Evolutionary conservation across 202 grass and related monocot species (phyloP), one percentile per base, ranked within the genome.

Genomic region (Alloteropsis angusta): DNA sequence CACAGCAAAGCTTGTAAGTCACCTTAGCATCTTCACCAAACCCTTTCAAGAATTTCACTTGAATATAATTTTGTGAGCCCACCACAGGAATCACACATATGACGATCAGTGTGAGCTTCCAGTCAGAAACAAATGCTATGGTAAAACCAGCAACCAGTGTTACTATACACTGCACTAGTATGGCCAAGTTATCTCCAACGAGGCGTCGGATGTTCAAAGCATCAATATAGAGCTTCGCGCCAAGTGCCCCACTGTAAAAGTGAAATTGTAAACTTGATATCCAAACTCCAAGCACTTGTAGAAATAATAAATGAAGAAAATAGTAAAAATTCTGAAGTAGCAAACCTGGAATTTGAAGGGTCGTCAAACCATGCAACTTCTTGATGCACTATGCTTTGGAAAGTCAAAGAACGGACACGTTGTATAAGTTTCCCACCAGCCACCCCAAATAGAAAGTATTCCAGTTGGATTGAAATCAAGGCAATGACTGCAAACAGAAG

Each of bases 291-390:
- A 54, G 45, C 18, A 65, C 6, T 82, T 46, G 47, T 53, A 53
- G n/a, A 73, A 23, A 36, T 60, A 81, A 81, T 60, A 81, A 81
- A 36, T 17, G 38, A 63, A 64, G 3, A 65, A 53, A 16, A 17
- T 49, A 68, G 11, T 1, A 50, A 46, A 21, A 48, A 16, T 9
- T n/a, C 25, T 81, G 26, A 35, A 67, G 68, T 80, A 54, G 3
- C 72, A 60, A 59, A 98, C 96, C 92, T 98, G 4, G 96, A 94
- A 69, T 97, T 94, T 10, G 76, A 75, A 79, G 94, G 70, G 9
- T 97, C 65, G n/a, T 97, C 91, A 62, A 97, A 97, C 94, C 91
- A 94, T 57, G 82, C 44, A 44, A 94, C 77, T 60, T 97, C 94
- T 84, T 94, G 91, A 54, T 80, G 82, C 54, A 97, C 56, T 37